Base-by-base conservation (phyloP, 306 rosid genomes). In the Glycyrrhiza uralensis region DNA sequence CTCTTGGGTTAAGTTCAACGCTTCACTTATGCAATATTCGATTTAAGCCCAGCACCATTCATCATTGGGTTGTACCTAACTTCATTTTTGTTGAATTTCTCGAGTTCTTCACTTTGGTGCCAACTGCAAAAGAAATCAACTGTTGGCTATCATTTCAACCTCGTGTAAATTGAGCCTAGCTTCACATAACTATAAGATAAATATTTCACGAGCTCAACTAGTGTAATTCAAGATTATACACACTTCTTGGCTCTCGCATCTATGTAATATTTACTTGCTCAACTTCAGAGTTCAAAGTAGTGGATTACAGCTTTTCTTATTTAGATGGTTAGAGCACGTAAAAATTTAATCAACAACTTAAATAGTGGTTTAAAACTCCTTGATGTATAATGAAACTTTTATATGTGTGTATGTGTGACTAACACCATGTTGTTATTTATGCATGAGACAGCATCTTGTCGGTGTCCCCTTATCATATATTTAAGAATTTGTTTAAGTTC, bases 41-140 rank as follows among this genome's bases (percentile, higher is more conserved):
- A 70, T 75, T 69, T 69, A 29, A 66, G 69, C 75, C 80, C 66
- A 64, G 47, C 78, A 78, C 15, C 62, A 19, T 69, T 32, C 66
- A 82, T 69, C 71, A 78, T 82, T 78, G 60, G 30, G 13, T 54
- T 74, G 71, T 68, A 57, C 83, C 83, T 74, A 82, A 78, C 75
- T 24, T 78, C 66, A 41, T 73, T 74, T 69, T 78, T 23, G 30
- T 73, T 42, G 47, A 29, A 65, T 56, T 54, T 64, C 38, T 44
- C 47, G 2, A 50, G 45, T 71, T 70, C 68, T 67, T 66, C 57
- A 45, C 26, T 59, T 75, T 74, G 32, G 13, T 65, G 26, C 59
- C 51, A 56, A 61, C 73, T 63, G 28, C 82, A 44, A 44, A 54
- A 36, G 29, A 45, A 77, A 52, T 52, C 80, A 68, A 45, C 65